Percentiles rank a stretch among this genome's conserved stretches.
Conservation (phyloP, 805 yeast genomes). For the Lachancea lanzarotensis region DNA sequence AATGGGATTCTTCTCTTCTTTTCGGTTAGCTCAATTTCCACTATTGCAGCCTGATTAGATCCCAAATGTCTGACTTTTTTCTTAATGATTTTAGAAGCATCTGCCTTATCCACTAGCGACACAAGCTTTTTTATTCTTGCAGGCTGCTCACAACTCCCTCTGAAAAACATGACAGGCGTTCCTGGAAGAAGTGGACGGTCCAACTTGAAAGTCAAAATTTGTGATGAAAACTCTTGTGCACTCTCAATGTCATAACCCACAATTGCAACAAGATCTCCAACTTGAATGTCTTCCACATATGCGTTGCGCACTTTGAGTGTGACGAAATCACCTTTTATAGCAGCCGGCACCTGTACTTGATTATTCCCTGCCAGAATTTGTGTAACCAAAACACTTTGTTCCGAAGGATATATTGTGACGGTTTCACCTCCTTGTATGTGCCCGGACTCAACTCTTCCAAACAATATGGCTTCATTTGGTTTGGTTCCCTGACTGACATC, state of each 20-base stretch:
- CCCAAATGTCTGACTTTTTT: slow-evolving; percentile 92
- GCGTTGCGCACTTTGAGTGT: slow-evolving; percentile 37
- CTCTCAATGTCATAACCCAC: slow-evolving; percentile 42
- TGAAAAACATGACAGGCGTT: slow-evolving; percentile 66
- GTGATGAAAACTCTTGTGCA: slow-evolving; percentile 45
- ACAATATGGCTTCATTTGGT: slow-evolving; percentile 43
- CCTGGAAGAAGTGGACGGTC: slow-evolving; percentile 74
- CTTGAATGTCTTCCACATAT: slow-evolving; percentile 40
- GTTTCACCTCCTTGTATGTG: slow-evolving; percentile 65
- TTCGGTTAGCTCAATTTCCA: slow-evolving; percentile 93
- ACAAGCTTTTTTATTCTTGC: slow-evolving; percentile 52
- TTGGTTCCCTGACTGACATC: slow-evolving; percentile 52
- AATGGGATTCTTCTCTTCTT: slow-evolving; percentile 88
- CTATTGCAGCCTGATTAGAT: slow-evolving; percentile 92
- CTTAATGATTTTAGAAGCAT: slow-evolving; percentile 75
- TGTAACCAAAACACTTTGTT: slow-evolving; percentile 36
- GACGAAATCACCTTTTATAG: slow-evolving; percentile 51
- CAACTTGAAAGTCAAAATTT: slow-evolving; percentile 57
- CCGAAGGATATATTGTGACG: slow-evolving; percentile 49
- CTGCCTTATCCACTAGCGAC: slow-evolving; percentile 64
- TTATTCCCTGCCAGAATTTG: slow-evolving; percentile 24
- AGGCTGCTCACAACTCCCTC: slow-evolving; percentile 68
- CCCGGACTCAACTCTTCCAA: slow-evolving; percentile 68
- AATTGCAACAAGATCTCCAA: slow-evolving; percentile 61
- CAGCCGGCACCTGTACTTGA: slow-evolving; percentile 26